These are phyloP conservation scores for Flaveria robusta DNA, from an alignment of 129 eudicot genomes.

Conservation along the genomic window DNA sequence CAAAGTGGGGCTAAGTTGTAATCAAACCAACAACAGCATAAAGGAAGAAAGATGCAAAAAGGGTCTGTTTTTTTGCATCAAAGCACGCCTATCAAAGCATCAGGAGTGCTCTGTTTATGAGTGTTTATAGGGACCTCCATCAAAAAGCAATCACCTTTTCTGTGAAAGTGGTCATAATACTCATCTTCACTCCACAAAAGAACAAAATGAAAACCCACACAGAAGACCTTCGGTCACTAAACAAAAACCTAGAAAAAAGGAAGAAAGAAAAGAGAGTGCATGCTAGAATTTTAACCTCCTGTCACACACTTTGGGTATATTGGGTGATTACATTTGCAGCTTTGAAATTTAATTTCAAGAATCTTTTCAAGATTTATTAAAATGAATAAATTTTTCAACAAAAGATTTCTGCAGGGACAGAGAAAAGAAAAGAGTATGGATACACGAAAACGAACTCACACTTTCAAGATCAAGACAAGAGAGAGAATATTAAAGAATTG, in stretches of 20 bases:
- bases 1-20: slow-evolving; percentile 67
- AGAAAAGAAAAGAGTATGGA: slow-evolving; percentile 36
- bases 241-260: slow-evolving; percentile 10
- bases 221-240: too few species aligned
- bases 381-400: background rate
- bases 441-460: slow-evolving; percentile 64
- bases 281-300: slow-evolving; percentile 38
- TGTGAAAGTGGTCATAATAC: slow-evolving; percentile 52
- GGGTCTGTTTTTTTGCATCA: slow-evolving; percentile 48
- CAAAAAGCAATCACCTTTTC: slow-evolving; percentile 83
- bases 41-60: slow-evolving; percentile 27
- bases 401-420: slow-evolving; percentile 27
- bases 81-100: slow-evolving; percentile 99
- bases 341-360: slow-evolving; percentile 47
- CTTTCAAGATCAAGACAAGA: slow-evolving; percentile 32
- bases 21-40: slow-evolving; percentile 45
- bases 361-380: background rate
- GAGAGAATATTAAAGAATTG: slow-evolving; percentile 32
- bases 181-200: slow-evolving; percentile 40
- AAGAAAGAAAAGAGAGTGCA: slow-evolving; percentile 35
- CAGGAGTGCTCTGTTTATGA: slow-evolving; percentile 61
- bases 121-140: slow-evolving; percentile 47
- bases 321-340: slow-evolving; percentile 62
- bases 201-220: slow-evolving; percentile 27
- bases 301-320: slow-evolving; percentile 33